Conservation (phyloP, 108 stramenopile species). For the Skeletonema marinoi region DNA sequence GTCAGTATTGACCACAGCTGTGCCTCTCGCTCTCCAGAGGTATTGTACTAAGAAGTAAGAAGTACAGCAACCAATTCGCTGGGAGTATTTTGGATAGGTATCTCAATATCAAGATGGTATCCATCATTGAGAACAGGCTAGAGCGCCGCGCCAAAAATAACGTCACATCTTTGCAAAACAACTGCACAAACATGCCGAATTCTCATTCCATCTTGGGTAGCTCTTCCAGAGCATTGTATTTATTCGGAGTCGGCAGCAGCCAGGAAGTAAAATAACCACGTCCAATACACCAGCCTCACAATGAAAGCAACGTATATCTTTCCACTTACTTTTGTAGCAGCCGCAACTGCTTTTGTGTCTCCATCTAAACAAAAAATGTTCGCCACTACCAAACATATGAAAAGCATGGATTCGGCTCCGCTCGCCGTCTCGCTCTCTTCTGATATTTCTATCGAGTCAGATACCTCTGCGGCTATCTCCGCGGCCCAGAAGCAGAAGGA, state of each 20-base stretch:
- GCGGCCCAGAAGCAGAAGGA: constrained; percentile 1
- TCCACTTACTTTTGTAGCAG: background rate
- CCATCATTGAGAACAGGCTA: too few species aligned
- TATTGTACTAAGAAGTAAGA: too few species aligned
- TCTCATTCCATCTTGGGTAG: too few species aligned
- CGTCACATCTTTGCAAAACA: too few species aligned
- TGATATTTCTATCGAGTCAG: background rate
- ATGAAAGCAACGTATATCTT: background rate
- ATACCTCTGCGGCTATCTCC: background rate
- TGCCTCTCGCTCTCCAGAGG: too few species aligned
- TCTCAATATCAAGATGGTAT: background rate
- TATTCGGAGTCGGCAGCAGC: too few species aligned
- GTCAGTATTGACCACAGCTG: too few species aligned
- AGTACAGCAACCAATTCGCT: too few species aligned
- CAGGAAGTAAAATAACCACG: too few species aligned
- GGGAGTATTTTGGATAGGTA: background rate
- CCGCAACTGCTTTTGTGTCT: background rate
- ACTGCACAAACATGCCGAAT: too few species aligned
- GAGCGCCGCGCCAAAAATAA: too few species aligned
- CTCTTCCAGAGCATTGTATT: too few species aligned
- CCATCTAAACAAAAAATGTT: background rate
- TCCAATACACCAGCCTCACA: background rate
- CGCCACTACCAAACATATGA: background rate
- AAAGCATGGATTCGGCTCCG: background rate
- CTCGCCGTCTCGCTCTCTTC: background rate